phyloP scores from a whole-genome alignment of 2,329 filamentous ascomycete species.

The Sclerotinia nivalis region DNA sequence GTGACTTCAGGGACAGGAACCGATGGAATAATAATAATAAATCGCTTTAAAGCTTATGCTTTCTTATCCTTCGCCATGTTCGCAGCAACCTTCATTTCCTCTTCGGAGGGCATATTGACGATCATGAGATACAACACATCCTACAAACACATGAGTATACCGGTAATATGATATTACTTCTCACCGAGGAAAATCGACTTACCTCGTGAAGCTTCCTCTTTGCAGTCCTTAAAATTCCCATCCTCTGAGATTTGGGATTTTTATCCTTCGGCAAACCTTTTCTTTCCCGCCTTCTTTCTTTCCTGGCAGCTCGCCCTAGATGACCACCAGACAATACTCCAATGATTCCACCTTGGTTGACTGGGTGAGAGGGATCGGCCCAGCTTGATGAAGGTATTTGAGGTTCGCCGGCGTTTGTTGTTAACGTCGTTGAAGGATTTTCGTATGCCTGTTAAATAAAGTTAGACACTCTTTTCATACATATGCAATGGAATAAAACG shows the following conservation, averaged over 20 bases:
- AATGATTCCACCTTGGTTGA: constrained; percentile 50
- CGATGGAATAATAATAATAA: not conserved
- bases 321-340: constrained; percentile 47
- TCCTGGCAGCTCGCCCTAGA: constrained; percentile 36
- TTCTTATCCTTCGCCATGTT: constrained; percentile 13
- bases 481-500: too few species aligned
- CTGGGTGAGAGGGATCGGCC: constrained; percentile 53
- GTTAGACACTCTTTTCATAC: not conserved
- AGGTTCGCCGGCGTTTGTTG: constrained; percentile 32
- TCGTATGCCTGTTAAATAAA: constrained; percentile 26
- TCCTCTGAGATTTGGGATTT: constrained; percentile 14
- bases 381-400: constrained; percentile 49
- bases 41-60: not conserved
- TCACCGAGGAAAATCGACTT: constrained; percentile 23
- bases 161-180: not conserved
- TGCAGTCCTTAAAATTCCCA: constrained; percentile 17
- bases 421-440: constrained; percentile 46
- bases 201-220: constrained; percentile 25
- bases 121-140: constrained; percentile 55
- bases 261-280: constrained; percentile 12
- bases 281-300: constrained; percentile 16
- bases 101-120: constrained; percentile 41
- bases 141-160: constrained; percentile 35
- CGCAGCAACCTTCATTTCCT: constrained; percentile 14
- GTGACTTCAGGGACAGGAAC: too few species aligned